Conservation (phyloP, 352 stramenopile genomes). For the Pseudoperonospora humuli region DNA sequence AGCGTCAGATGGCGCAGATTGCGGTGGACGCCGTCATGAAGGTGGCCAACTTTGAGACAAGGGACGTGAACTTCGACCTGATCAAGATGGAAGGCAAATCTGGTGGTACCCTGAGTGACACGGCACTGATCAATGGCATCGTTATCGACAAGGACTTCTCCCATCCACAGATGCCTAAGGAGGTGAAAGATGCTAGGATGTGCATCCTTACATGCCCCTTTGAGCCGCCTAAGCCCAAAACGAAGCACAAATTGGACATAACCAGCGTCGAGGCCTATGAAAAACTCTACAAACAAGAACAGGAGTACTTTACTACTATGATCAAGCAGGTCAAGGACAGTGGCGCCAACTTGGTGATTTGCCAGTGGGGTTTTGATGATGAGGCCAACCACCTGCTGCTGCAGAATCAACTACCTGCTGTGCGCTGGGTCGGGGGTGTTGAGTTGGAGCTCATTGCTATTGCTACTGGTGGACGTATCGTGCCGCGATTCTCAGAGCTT, state of each 20-base stretch:
- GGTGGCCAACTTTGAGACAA: slow-evolving; percentile 96
- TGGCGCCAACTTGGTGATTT: slow-evolving; percentile 98
- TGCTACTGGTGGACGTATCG: slow-evolving; percentile 97
- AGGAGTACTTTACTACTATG: slow-evolving; percentile 99
- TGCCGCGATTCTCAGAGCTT: slow-evolving; percentile 97
- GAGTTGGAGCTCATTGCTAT: slow-evolving; percentile 99
- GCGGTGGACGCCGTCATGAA: slow-evolving; percentile 96
- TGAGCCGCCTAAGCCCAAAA: slow-evolving; percentile 99
- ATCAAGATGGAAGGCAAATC: slow-evolving; percentile 99
- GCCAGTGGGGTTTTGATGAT: slow-evolving; percentile 99
- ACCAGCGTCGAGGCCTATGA: slow-evolving; percentile 96
- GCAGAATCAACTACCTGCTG: slow-evolving; percentile 95
- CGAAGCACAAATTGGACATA: slow-evolving; percentile 96
- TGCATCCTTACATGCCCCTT: slow-evolving; percentile 99
- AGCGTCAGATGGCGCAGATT: slow-evolving; percentile 99
- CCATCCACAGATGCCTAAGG: slow-evolving; percentile 98
- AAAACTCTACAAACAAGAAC: slow-evolving; percentile 94
- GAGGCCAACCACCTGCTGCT: slow-evolving; percentile 99
- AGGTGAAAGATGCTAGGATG: slow-evolving; percentile 96
- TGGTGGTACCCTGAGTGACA: slow-evolving; percentile 95
- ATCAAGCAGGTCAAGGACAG: slow-evolving; percentile 98
- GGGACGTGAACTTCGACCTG: slow-evolving; percentile 99
- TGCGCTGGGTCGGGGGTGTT: slow-evolving; percentile 98
- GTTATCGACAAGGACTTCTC: slow-evolving; percentile 99
- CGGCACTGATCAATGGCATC: slow-evolving; percentile 96